Base-by-base conservation (phyloP, 306 rosid species). In the Rosa persica region DNA sequence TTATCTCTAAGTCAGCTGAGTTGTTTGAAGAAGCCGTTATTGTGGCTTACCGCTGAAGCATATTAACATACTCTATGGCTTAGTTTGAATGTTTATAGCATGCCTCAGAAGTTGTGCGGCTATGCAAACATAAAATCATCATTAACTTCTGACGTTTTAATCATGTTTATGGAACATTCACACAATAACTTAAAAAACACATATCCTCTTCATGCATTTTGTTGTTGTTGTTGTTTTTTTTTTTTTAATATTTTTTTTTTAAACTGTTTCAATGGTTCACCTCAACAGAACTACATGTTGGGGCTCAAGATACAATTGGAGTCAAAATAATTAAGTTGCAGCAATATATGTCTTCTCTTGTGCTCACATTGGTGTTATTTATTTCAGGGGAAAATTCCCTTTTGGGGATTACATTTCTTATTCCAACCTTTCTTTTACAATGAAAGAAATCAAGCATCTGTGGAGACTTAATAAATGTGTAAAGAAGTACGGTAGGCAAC, bases 401-500 rank as follows among this genome's bases (percentile, higher is more conserved):
- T 95, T 95, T 48, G 93, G 89, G 78, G 96, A 93, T 70, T 95
- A 88, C 85, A 91, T 92, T 75, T 86, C 96, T 34, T 92, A 95
- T 85, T 79, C 98, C 60, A 86, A 87, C 76, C 72, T 86, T 79
- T 84, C 98, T 36, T 95, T 95, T 83, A 95, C 97, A 30, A 62
- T 95, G 89, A 95, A 87, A 77, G 98, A 95, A 88, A 70, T 95
- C 79, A 92, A 95, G 86, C 98, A 91, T 85, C 79, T 92, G 58
- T 95, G 98, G 98, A 95, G 98, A 81, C 89, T 68, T 75, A 89
- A 95, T 77, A 86, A 82, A 73, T 95, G 98, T 78, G 86, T 65
- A 81, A 93, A 74, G 73, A 89, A 86, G 75, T 93, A 86, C 67
- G 83, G 87, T 68, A 89, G 93, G 84, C 84, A 75, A 61, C 92